These are phyloP conservation scores for Zymoseptoria passerinii DNA, from an alignment of 2,329 filamentous ascomycete genomes.

Conservation along the genomic window DNA sequence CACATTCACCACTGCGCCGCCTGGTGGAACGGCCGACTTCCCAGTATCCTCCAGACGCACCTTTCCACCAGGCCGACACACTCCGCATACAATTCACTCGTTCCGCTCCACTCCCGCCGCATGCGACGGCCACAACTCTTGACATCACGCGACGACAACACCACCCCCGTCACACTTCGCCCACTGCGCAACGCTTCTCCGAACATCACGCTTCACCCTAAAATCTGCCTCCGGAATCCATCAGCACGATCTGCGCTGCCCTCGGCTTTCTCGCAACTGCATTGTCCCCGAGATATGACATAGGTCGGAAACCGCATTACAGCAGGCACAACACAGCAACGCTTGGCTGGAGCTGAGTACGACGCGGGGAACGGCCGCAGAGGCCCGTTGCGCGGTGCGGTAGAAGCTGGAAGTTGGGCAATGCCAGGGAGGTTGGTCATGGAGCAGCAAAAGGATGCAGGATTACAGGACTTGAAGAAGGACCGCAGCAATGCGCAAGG, in stretches of 20 bases:
- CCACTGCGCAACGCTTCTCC: neutral
- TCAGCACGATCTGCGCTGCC: neutral
- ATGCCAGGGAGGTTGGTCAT: conserved; percentile 45
- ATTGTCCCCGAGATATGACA: neutral
- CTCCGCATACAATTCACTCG: neutral
- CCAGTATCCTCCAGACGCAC: too few species aligned
- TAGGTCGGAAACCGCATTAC: neutral
- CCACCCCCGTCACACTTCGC: neutral
- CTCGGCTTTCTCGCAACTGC: neutral
- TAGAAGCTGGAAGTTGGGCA: conserved; percentile 15
- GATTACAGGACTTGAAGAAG: conserved; percentile 29
- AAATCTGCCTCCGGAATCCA: neutral
- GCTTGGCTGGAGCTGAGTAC: conserved; percentile 2
- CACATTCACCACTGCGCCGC: neutral
- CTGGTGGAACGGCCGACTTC: neutral
- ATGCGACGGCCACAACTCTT: neutral
- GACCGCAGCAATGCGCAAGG: conserved; percentile 22
- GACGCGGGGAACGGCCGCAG: neutral
- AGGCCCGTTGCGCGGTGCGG: conserved; percentile 4
- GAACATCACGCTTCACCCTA: neutral
- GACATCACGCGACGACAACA: neutral
- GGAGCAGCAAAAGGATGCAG: conserved; percentile 37
- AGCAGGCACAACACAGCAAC: neutral
- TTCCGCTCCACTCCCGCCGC: neutral
- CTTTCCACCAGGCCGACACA: neutral